Evolutionary conservation across 352 stramenopile species (phyloP).

Genomic region (Pythium phragmiticola): DNA sequence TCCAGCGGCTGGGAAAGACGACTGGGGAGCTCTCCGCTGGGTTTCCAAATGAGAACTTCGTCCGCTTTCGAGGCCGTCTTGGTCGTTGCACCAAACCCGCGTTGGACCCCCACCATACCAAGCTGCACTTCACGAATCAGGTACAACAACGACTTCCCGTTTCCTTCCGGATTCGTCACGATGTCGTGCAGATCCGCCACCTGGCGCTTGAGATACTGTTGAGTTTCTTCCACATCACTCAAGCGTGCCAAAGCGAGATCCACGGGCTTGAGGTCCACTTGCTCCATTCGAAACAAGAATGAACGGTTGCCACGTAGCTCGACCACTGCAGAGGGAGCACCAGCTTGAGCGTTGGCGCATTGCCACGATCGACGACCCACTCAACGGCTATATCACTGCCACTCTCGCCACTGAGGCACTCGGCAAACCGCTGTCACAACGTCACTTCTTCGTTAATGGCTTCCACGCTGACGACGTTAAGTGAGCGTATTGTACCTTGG

Average conservation of each 20-base stretch:
- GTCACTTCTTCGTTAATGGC: neutral
- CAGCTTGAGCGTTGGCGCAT: slow-evolving; percentile 2
- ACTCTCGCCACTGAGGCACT: neutral
- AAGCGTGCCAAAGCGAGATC: slow-evolving; percentile 4
- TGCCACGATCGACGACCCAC: neutral
- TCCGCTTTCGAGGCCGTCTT: neutral
- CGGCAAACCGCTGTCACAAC: neutral
- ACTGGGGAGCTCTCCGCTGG: neutral
- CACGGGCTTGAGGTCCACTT: slow-evolving; percentile 10
- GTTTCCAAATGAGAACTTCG: neutral
- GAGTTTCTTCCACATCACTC: neutral
- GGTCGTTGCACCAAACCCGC: neutral
- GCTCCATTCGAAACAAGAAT: slow-evolving; percentile 7
- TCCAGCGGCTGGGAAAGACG: neutral
- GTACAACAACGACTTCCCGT: neutral
- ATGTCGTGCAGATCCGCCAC: neutral
- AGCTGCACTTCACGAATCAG: neutral
- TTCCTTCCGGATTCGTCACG: neutral
- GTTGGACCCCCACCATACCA: neutral
- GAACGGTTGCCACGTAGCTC: slow-evolving; percentile 7
- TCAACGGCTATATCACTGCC: neutral
- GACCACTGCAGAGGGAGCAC: slow-evolving; percentile 5
- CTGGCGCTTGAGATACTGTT: neutral
- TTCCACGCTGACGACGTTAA: neutral
- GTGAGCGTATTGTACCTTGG: neutral